These are phyloP conservation scores for Arthrobotrys pseudoclavata DNA, from an alignment of 2,329 filamentous ascomycete species.

Conservation along the genomic window DNA sequence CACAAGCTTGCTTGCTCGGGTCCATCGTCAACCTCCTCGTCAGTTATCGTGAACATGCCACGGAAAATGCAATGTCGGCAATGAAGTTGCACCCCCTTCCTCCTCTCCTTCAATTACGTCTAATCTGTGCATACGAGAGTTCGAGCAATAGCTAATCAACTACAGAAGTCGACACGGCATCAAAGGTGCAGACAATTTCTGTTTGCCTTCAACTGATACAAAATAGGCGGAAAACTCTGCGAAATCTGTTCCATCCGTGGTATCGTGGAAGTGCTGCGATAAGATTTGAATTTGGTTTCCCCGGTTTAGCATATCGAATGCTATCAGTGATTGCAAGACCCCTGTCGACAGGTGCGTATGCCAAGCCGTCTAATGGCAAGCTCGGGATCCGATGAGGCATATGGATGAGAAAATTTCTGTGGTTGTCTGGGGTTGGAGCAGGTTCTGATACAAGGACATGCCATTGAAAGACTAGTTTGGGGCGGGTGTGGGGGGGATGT, in stretches of 20 bases:
- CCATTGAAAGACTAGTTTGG: slow-evolving; percentile 18
- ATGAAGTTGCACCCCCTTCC: not conserved
- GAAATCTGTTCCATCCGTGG: not conserved
- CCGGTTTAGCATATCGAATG: slow-evolving; percentile 5
- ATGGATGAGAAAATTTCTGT: slow-evolving; percentile 32
- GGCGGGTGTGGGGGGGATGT: not conserved
- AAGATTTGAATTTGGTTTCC: not conserved
- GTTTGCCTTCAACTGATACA: not conserved
- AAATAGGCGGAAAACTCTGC: not conserved
- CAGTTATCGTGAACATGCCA: slow-evolving; percentile 32
- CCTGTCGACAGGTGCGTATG: slow-evolving; percentile 39
- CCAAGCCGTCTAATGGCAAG: slow-evolving; percentile 34
- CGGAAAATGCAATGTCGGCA: not conserved
- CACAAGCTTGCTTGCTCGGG: slow-evolving; percentile 31
- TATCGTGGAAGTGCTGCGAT: slow-evolving; percentile 27
- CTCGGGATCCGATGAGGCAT: slow-evolving; percentile 30
- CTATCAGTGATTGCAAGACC: slow-evolving; percentile 20
- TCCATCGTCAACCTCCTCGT: slow-evolving; percentile 20
- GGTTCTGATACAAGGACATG: slow-evolving; percentile 22
- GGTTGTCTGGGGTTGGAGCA: slow-evolving; percentile 22
- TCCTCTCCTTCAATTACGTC: not conserved
- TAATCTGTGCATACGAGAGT: not conserved
- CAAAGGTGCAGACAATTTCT: not conserved
- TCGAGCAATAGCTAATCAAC: not conserved
- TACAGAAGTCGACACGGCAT: not conserved